phyloP scores from a whole-genome alignment of 768 basidiomycete species.

The Agaricus subrufescens region DNA sequence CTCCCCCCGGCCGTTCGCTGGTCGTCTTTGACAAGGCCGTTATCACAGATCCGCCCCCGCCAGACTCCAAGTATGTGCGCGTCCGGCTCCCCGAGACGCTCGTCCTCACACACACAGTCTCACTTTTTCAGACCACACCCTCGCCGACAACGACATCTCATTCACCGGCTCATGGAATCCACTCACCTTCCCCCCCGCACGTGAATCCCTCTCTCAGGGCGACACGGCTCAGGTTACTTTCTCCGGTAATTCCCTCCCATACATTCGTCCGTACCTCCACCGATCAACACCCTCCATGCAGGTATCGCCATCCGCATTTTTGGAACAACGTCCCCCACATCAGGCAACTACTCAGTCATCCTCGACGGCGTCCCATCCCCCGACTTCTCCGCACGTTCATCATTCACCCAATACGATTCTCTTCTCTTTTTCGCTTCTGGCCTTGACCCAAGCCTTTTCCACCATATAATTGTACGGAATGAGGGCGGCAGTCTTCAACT shows the following conservation, averaged over 20 bases:
- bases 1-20: conserved; percentile 25
- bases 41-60: conserved; percentile 33
- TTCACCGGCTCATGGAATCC: conserved; percentile 54
- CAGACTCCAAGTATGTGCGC: conserved; percentile 24
- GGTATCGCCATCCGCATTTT: conserved; percentile 58
- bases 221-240: conserved; percentile 42
- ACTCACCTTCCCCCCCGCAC: conserved; percentile 14
- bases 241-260: conserved; percentile 30
- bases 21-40: conserved; percentile 57
- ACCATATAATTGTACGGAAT: conserved; percentile 55
- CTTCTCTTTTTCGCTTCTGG: conserved; percentile 63
- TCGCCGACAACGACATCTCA: conserved; percentile 42
- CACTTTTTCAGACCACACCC: conserved; percentile 26
- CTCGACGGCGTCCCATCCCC: conserved; percentile 33
- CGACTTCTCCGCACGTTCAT: conserved; percentile 47
- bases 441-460: conserved; percentile 43
- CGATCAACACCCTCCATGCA: conserved; percentile 18
- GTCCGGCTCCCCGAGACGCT: too few relatives aligned
- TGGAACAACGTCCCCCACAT: conserved; percentile 53
- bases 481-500: conserved; percentile 49
- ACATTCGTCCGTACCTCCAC: neutral
- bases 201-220: conserved; percentile 31
- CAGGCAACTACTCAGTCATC: conserved; percentile 55
- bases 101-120: conserved; percentile 18
- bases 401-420: conserved; percentile 44